phyloP scores from a whole-genome alignment of 768 basidiomycete species.

The Piloderma croceum region DNA sequence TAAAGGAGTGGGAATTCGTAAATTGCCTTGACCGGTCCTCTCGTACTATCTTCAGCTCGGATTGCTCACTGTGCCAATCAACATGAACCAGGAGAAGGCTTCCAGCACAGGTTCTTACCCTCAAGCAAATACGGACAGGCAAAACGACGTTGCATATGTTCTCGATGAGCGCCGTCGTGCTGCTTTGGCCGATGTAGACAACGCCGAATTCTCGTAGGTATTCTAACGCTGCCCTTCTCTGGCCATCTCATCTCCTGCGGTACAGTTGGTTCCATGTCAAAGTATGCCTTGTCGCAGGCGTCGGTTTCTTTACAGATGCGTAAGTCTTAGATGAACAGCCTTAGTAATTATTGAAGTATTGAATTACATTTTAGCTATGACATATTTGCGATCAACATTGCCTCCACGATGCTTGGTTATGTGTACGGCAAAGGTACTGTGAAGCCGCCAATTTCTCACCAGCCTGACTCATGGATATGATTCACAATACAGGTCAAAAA shows the following conservation, averaged over 20 bases:
- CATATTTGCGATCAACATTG: conserved; percentile 88
- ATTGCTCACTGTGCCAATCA: too few species aligned
- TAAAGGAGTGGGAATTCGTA: too few species aligned
- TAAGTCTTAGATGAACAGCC: conserved; percentile 24
- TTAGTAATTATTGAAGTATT: not conserved
- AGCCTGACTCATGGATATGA: not conserved
- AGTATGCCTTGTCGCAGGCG: conserved; percentile 63
- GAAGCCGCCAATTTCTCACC: conserved; percentile 5
- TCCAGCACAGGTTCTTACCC: conserved; percentile 26
- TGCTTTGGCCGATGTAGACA: conserved; percentile 83
- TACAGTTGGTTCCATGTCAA: conserved; percentile 82
- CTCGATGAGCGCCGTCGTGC: conserved; percentile 72
- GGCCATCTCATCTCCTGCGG: conserved; percentile 3
- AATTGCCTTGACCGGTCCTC: too few species aligned
- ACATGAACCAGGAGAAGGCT: too few species aligned
- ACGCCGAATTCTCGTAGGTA: conserved; percentile 75
- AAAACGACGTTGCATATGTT: conserved; percentile 31
- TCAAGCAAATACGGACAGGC: conserved; percentile 15
- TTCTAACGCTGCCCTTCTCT: not conserved
- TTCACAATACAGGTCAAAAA: conserved; percentile 20
- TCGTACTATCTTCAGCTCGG: too few species aligned
- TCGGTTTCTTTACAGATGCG: conserved; percentile 90
- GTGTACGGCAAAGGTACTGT: conserved; percentile 52
- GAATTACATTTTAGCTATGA: conserved; percentile 47
- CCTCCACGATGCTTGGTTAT: conserved; percentile 75